Evolutionary conservation across 345 rosid genomes (phyloP).

Genomic region (Odontarrhena argentea): DNA sequence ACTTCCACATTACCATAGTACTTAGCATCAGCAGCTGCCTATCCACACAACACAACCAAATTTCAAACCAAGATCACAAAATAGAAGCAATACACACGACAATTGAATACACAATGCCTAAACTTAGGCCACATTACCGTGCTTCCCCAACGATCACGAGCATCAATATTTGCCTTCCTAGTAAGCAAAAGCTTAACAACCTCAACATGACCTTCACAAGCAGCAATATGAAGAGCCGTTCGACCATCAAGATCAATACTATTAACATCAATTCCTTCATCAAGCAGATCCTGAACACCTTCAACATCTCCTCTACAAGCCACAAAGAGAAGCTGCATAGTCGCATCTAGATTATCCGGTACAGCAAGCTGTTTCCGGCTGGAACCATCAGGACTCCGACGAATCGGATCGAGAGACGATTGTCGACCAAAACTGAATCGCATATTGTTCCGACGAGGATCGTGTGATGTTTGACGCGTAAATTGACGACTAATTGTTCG

Average conservation of each 20-base stretch:
- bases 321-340: constrained; percentile 88
- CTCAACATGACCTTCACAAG: constrained; percentile 91
- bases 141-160: constrained; percentile 99
- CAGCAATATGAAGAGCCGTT: constrained; percentile 90
- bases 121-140: constrained; percentile 53
- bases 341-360: constrained; percentile 89
- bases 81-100: neutral
- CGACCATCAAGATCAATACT: constrained; percentile 95
- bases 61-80: constrained; percentile 18
- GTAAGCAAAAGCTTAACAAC: constrained; percentile 70
- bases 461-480: constrained; percentile 68
- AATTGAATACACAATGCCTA: neutral
- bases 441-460: constrained; percentile 68
- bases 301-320: constrained; percentile 76
- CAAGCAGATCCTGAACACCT: constrained; percentile 80
- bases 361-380: constrained; percentile 55
- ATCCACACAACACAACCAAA: constrained; percentile 38
- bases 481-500: constrained; percentile 59
- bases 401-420: constrained; percentile 80
- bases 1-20: constrained; percentile 81
- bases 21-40: constrained; percentile 97
- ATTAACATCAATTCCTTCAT: constrained; percentile 78
- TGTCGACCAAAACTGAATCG: constrained; percentile 85
- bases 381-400: constrained; percentile 54
- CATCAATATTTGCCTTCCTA: constrained; percentile 78